Evolutionary conservation across 164 flowering plant genomes (phyloP).

Genomic region (Berberis vulgaris): DNA sequence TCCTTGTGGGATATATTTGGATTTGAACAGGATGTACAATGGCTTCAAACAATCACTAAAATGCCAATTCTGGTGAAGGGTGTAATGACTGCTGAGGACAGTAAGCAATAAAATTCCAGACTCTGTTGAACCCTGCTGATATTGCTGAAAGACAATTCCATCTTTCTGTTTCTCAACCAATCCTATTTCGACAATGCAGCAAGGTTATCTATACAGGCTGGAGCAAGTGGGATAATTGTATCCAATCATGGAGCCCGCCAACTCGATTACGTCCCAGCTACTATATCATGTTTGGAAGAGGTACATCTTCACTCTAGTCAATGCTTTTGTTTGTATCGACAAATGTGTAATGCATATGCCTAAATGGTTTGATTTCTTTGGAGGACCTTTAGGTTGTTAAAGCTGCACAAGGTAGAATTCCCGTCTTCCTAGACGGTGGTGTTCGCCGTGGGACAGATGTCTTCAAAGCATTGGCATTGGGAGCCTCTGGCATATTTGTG

Average conservation of each 20-base stretch:
- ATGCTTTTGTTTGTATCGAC: too few relatives aligned
- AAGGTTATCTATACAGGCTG: conserved; percentile 56
- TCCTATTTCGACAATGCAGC: conserved; percentile 32
- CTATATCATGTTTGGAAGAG: conserved; percentile 83
- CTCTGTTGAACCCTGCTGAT: not conserved
- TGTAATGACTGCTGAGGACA: conserved; percentile 83
- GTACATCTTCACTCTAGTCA: conserved; percentile 20
- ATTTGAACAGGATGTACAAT: conserved; percentile 68
- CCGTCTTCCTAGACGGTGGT: conserved; percentile 72
- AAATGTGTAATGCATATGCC: too few relatives aligned
- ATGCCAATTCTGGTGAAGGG: conserved; percentile 96
- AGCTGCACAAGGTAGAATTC: conserved; percentile 50
- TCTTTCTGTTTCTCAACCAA: not conserved
- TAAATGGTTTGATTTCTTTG: not conserved
- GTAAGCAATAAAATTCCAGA: conserved; percentile 29
- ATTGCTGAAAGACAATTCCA: not conserved
- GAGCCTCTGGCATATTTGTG: conserved; percentile 91
- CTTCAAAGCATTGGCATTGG: conserved; percentile 92
- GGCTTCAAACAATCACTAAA: conserved; percentile 90
- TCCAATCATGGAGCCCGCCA: conserved; percentile 99
- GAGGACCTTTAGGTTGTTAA: conserved; percentile 39
- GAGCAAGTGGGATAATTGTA: conserved; percentile 89
- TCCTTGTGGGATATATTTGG: not conserved
- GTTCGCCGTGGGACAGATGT: conserved; percentile 96
- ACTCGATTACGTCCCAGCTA: conserved; percentile 87